Base-by-base conservation (phyloP, 1,139 yeast genomes). In the Candida gigantensis region DNA sequence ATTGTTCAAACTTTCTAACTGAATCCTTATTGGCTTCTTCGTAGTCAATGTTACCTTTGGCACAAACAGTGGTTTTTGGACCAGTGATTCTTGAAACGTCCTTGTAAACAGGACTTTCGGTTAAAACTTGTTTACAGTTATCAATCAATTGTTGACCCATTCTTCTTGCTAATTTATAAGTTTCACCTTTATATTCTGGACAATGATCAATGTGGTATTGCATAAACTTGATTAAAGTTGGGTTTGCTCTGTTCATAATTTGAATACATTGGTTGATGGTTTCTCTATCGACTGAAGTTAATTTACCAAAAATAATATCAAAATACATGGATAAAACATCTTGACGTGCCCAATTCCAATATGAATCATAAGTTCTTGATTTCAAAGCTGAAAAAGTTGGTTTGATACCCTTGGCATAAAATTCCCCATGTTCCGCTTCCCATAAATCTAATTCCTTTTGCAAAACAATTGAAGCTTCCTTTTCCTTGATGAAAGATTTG, bases 341-440 rank as follows among this genome's bases (percentile, higher is more conserved):
- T 72, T 92, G 98, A 68, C 97, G 86, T 31, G 97, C 97, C 98
- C 98, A 92, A 67, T 94, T 94, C 98, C 98, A 92, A 66, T 90
- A 89, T 18, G 97, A 89, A 65, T 92, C 97, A 63, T 92, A 92
- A 37, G 85, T 81, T 72, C 98, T 86, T 26, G 97, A 95, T 72
- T 92, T 92, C 68, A 85, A 77, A 45, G 94, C 76, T 28, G 96
- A 86, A 70, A 92, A 92, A 7, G 84, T 81, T 34, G 98, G 96
- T 50, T 81, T 74, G 53, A 92, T 84, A 59, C 98, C 97, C 41
- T 81, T 77, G 35, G 97, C 92, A 60, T 90, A 92, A 58, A 83
- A 83, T 57, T 92, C 97, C 49, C 98, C 98, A 57, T 92, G 92
- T 68, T 92, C 98, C 45, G 82, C 82, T 52, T 81, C 86, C 87